Conservation (phyloP, 768 basidiomycete genomes). For the Hypsizygus marmoreus region DNA sequence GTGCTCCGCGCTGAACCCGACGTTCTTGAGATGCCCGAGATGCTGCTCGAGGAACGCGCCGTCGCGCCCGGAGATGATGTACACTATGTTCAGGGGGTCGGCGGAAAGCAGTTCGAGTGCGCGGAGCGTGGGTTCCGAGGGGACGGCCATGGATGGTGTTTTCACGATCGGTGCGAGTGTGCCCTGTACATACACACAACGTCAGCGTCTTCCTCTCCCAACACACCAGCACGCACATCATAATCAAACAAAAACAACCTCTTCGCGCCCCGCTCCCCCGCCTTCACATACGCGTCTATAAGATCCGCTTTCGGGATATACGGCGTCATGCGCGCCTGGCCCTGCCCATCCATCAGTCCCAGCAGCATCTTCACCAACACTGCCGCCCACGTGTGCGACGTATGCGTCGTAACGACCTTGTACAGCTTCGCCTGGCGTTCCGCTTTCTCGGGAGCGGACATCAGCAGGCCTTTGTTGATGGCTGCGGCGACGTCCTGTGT, state of each 20-base stretch:
- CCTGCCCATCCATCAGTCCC: conserved; percentile 75
- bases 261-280: conserved; percentile 82
- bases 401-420: conserved; percentile 87
- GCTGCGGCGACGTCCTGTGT: conserved; percentile 81
- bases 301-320: conserved; percentile 69
- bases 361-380: conserved; percentile 88
- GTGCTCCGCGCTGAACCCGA: conserved; percentile 96
- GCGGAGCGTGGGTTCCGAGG: conserved; percentile 70
- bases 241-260: conserved; percentile 95
- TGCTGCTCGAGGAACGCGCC: conserved; percentile 90
- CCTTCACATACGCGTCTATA: conserved; percentile 59
- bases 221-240: conserved; percentile 59
- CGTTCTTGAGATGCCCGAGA: conserved; percentile 75
- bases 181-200: conserved; percentile 51
- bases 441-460: conserved; percentile 78
- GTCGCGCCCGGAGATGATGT: conserved; percentile 97
- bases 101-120: conserved; percentile 71
- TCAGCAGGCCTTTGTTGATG: conserved; percentile 84
- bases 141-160: conserved; percentile 83
- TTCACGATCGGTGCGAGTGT: conserved; percentile 98
- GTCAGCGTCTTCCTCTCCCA: conserved; percentile 4
- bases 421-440: conserved; percentile 76
- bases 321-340: conserved; percentile 83
- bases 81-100: conserved; percentile 90
- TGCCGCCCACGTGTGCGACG: conserved; percentile 91